Base-by-base conservation (phyloP, 2,329 filamentous ascomycete species). In the Arthrobotrys sinensis region DNA sequence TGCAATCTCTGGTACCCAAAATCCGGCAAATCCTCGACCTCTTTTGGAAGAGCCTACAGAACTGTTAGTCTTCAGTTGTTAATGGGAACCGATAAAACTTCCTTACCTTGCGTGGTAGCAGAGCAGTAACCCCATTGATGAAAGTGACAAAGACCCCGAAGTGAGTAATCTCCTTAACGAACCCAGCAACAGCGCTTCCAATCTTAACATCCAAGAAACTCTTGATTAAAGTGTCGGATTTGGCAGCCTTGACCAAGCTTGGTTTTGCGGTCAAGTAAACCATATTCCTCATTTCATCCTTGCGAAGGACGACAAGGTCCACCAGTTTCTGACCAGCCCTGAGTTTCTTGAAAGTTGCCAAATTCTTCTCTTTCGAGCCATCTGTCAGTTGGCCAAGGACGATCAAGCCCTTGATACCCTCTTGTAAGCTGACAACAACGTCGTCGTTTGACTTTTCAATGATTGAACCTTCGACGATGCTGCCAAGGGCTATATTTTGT, bases 111-210 rank as follows among this genome's bases (percentile, higher is more conserved):
- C 70, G 64, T 43, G 94, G 93, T 34, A 97, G 86, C 48, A 97
- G 86, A 12, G 93, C 95, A 53, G 90, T 92, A 16, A 97, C 85
- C 38, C 89, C 90, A 81, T 91, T 92, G 46, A 91, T 90, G 83
- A 97, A 97, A 82, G 96, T 91, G n/a, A 97, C 89, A 82, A 97
- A 98, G 10, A 94, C 87, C 50, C 92, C 93, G 7, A 91, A 92
- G 1, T 89, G 86, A 0, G 93, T 94, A 65, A 97, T 91, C 82
- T 96, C 96, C 76, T 91, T 91, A 28, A 99, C 90, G 81, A 95
- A 97, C 4, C 94, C 95, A 75, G 90, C 88, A 6, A 93, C 88
- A 24, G 90, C 85, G 38, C 89, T 87, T 34, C 92, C 92, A 80
- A 91, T 88, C 80, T 90, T 88, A 19, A 93, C 88, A 80, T 95